Conservation (phyloP, 495 filamentous ascomycete genomes). For the Lichenothelia convexa region DNA sequence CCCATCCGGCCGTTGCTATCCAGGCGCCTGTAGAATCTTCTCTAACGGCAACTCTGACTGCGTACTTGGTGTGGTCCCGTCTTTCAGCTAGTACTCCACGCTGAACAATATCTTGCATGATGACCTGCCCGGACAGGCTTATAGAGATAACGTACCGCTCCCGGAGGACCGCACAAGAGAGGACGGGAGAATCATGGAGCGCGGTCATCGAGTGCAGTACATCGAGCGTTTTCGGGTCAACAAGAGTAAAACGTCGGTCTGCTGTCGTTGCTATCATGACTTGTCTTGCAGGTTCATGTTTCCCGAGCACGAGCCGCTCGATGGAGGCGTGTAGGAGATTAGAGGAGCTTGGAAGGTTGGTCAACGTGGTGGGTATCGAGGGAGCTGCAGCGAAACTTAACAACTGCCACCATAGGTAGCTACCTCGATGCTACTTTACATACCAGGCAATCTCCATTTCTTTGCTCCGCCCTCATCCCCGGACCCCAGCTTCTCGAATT, state of each 20-base stretch:
- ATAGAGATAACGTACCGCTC: slow-evolving; percentile 26
- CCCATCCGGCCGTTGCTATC: slow-evolving; percentile 50
- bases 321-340: slow-evolving; percentile 38
- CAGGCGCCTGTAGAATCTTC: slow-evolving; percentile 20
- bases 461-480: slow-evolving; percentile 23
- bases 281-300: not conserved
- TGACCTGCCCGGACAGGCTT: slow-evolving; percentile 46
- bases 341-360: slow-evolving; percentile 27
- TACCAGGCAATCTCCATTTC: slow-evolving; percentile 34
- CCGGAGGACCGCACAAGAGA: slow-evolving; percentile 28
- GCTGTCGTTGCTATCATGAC: slow-evolving; percentile 33
- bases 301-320: slow-evolving; percentile 16
- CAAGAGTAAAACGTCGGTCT: slow-evolving; percentile 31
- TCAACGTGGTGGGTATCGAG: slow-evolving; percentile 23
- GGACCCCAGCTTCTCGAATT: slow-evolving; percentile 36
- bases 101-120: slow-evolving; percentile 23
- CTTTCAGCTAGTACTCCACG: slow-evolving; percentile 27
- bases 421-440: no score
- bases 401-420: not conserved
- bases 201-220: slow-evolving; percentile 14
- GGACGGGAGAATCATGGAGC: slow-evolving; percentile 41
- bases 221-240: slow-evolving; percentile 17
- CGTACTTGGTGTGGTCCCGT: slow-evolving; percentile 45
- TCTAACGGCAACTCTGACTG: slow-evolving; percentile 33
- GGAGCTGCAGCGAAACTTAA: slow-evolving; percentile 25